These are phyloP conservation scores for Vaccinium corymbosum DNA, from an alignment of 148 eudicot species.

Conservation along the genomic window DNA sequence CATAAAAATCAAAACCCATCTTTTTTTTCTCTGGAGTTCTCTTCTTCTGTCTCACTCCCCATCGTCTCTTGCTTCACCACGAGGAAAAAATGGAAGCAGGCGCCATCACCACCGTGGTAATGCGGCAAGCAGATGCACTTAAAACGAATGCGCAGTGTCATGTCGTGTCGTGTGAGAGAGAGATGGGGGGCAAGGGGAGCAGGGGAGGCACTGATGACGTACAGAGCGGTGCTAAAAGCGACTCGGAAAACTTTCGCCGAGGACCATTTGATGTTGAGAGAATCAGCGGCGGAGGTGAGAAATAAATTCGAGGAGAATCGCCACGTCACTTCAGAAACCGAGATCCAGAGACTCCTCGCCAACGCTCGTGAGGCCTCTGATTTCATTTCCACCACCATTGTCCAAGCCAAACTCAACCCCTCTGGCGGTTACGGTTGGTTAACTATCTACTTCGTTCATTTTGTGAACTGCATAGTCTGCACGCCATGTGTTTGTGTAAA, in stretches of 20 bases:
- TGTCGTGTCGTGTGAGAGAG: too few relatives aligned
- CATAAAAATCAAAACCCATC: too few relatives aligned
- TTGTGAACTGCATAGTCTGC: constrained; percentile 12
- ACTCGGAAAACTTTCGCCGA: constrained; percentile 78
- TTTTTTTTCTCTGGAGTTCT: too few relatives aligned
- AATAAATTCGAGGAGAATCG: constrained; percentile 80
- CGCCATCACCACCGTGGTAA: too few relatives aligned
- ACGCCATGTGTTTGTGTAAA: constrained; percentile 37
- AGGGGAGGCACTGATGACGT: constrained; percentile 57
- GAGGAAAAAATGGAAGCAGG: too few relatives aligned
- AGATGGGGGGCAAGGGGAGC: constrained; percentile 8
- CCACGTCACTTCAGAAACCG: constrained; percentile 46
- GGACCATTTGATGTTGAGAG: constrained; percentile 62
- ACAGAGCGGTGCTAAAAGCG: constrained; percentile 68
- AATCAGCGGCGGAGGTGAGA: constrained; percentile 75
- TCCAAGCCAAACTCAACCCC: constrained; percentile 77
- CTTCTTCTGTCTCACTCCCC: too few relatives aligned
- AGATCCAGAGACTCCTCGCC: constrained; percentile 49
- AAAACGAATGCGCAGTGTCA: too few relatives aligned
- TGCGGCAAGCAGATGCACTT: too few relatives aligned
- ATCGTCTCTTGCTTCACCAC: too few relatives aligned
- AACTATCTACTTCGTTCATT: neutral
- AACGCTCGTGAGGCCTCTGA: constrained; percentile 76
- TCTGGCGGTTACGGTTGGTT: constrained; percentile 67
- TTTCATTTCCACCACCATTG: constrained; percentile 77